Base-by-base conservation (phyloP, 371 early-diverging fungal genomes). In the Thermomucor indicae-seudaticae region DNA sequence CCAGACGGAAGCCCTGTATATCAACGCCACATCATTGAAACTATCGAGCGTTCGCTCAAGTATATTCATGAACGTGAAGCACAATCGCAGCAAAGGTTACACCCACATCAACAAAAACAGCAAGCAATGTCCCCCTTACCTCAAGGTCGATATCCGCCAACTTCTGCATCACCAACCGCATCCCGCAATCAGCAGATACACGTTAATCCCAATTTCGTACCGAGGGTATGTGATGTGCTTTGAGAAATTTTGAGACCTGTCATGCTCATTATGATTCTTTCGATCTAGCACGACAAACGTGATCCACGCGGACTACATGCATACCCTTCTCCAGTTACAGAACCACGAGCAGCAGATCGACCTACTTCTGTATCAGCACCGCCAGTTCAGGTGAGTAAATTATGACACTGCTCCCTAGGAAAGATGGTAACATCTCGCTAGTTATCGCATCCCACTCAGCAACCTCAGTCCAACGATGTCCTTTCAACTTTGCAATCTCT, bases 1-100 rank as follows among this genome's bases (percentile, higher is more conserved):
- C 77, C 77, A 12, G 70, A 77, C 39, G 84, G 81, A 32, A 60
- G 60, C 1, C 82, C 77, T 35, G 78, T 85, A n/a, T 88, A 86
- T 57, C 58, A 85, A 16, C 61, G 73, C 14, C 73, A 74, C 47
- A 51, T 78, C 12, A 71, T 84, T 40, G 69, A 67, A 16, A 61
- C 65, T 1, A 78, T 89, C 45, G 86, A 89, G 37, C 70, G 75
- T 35, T 65, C 75, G 4, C 50, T 84, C 6, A 52, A 55, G 6
- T 76, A 60, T 49, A 65, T 70, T 29, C 62, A 69, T 12, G 65
- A 68, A 47, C 51, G 54, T 49, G 66, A 60, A 46, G 57, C 53
- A 27, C 57, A 48, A 17, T 54, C 40, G 39, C 35, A 32, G 5
- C n/a, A n/a, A n/a, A n/a, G n/a, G n/a, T n/a, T 28, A 27, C 29